Base-by-base conservation (phyloP, 2,329 filamentous ascomycete species). In the Epichloe scottii region DNA sequence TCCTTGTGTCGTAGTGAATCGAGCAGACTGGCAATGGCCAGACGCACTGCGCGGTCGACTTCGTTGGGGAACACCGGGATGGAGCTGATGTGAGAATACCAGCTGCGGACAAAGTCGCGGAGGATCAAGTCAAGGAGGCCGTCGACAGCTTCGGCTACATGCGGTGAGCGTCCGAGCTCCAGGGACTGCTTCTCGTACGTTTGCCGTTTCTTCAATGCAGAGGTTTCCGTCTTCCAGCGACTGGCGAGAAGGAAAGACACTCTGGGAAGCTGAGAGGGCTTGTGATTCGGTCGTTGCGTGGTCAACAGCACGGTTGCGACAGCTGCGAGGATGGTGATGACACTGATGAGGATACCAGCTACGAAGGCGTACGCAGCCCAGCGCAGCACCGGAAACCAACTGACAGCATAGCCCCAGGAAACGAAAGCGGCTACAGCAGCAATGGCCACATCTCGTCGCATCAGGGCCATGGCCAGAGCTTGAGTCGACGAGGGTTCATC, bases 341-440 rank as follows among this genome's bases (percentile, higher is more conserved):
- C 62, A 45, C 82, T 71, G 55, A 81, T 62, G 55, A 84, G 59
- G 56, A 77, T 71, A 57, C 93, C 91, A 57, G 78, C 69, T 57
- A 85, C 71, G 66, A 97, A 89, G 59, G 90, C 88, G 68, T 95
- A 87, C 60, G 86, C 87, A 41, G 87, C 76, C 77, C 87, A 95
- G 66, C 89, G 88, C 58, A 97, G 73, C 53, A 82, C 72, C 33
- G 91, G 89, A 60, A 89, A 74, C 83, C 86, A 94, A 71, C 86
- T 83, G 58, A 88, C 84, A 54, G 85, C 78, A 66, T 90, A 84
- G 55, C 87, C 87, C 91, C 91, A 97, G 65, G 88, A 84, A 66
- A 96, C 74, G 68, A 95, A 88, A 66, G 75, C 78, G 67, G 77
- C 81, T 65, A 85, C 67, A 66, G 76, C 78, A 66, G 82, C 81